phyloP scores from a whole-genome alignment of 345 rosid species.

The Turnera subulata region DNA sequence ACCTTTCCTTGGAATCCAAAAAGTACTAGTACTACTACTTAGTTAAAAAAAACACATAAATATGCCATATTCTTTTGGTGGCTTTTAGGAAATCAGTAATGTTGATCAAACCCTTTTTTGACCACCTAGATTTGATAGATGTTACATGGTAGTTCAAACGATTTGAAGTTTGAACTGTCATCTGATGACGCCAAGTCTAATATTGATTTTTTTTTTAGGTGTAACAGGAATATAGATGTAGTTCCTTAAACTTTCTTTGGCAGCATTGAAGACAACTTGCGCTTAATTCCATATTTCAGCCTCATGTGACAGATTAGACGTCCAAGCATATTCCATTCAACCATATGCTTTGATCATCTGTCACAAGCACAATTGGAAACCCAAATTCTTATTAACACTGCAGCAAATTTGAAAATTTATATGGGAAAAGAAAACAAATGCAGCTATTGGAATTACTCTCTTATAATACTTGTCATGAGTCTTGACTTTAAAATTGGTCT shows the following conservation, averaged over 20 bases:
- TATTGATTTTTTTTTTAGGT: constrained; percentile 2
- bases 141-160: constrained; percentile 10
- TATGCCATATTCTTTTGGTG: constrained; percentile 18
- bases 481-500: no score
- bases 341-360: no score
- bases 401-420: no score
- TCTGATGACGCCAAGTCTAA: not conserved
- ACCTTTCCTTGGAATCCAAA: constrained; percentile 20
- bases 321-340: no score
- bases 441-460: no score
- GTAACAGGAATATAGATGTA: not conserved
- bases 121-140: constrained; percentile 10
- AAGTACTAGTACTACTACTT: constrained; percentile 3
- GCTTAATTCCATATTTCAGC: no score
- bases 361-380: no score
- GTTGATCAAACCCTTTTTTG: constrained; percentile 13
- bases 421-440: no score
- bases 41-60: not conserved
- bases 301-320: no score
- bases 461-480: no score
- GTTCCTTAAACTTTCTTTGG: not conserved
- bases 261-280: not conserved
- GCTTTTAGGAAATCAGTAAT: not conserved
- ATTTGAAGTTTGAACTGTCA: constrained; percentile 5
- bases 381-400: no score